Conservation (phyloP, 208 protist genomes). For the Wallacemonas sp. region DNA sequence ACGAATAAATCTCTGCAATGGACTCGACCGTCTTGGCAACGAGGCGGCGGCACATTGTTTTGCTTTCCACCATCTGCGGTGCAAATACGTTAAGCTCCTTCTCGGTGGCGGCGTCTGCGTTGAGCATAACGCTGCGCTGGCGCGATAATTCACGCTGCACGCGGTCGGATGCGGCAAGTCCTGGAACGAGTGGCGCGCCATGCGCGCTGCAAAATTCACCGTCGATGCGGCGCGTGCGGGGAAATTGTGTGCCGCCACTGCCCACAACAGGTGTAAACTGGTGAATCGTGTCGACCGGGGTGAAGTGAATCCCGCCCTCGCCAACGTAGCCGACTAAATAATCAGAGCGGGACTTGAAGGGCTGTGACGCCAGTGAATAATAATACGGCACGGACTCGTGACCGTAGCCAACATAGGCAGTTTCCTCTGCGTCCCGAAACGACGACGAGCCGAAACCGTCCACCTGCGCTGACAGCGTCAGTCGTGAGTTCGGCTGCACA, state of each 20-base stretch:
- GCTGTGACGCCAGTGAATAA: conserved; percentile 78
- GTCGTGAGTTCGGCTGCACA: conserved; percentile 43
- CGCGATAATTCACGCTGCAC: conserved; percentile 69
- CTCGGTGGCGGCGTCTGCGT: conserved; percentile 55
- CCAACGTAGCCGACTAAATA: conserved; percentile 67
- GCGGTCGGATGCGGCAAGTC: conserved; percentile 55
- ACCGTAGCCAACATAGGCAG: background rate
- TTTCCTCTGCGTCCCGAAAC: conserved; percentile 37
- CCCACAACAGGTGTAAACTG: conserved; percentile 54
- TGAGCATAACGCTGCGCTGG: conserved; percentile 76
- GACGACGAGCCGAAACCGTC: conserved; percentile 82
- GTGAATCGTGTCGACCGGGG: conserved; percentile 57
- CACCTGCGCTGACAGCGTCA: conserved; percentile 73
- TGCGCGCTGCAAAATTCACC: conserved; percentile 19
- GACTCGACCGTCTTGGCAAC: conserved; percentile 42
- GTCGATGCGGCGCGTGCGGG: background rate
- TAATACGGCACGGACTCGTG: conserved; percentile 26
- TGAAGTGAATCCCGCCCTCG: conserved; percentile 62
- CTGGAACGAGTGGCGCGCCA: conserved; percentile 52
- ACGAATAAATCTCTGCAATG: conserved; percentile 1
- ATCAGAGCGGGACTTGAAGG: conserved; percentile 65
- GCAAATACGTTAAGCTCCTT: conserved; percentile 61
- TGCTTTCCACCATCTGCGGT: conserved; percentile 55
- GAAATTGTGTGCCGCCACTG: background rate
- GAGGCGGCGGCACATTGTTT: conserved; percentile 44